phyloP scores from a whole-genome alignment of 2,329 filamentous ascomycete species.

The Fusarium sterilihyphosum region DNA sequence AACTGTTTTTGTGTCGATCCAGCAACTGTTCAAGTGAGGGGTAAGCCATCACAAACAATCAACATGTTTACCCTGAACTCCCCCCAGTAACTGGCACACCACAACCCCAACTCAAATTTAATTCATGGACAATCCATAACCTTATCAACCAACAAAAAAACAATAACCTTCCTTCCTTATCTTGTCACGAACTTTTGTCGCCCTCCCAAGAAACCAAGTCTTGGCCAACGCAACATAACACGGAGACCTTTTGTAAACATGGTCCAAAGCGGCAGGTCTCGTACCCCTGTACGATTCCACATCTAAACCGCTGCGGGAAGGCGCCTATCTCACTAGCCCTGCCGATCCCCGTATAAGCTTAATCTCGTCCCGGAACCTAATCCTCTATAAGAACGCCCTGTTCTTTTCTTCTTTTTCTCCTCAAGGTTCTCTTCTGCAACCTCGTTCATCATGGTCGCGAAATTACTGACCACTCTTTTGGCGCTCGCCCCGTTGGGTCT shows the following conservation, averaged over 20 bases:
- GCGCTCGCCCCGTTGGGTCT: slow-evolving; percentile 28
- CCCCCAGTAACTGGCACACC: not conserved
- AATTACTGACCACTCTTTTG: slow-evolving; percentile 28
- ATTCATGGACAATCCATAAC: no score
- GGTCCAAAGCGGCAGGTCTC: slow-evolving; percentile 31
- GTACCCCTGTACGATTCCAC: not conserved
- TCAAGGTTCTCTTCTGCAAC: not conserved
- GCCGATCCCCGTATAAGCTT: slow-evolving; percentile 32
- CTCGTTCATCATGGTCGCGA: slow-evolving; percentile 15
- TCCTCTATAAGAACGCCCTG: not conserved
- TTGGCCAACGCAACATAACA: slow-evolving; percentile 35
- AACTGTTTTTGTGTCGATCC: not conserved
- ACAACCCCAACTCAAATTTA: rapidly evolving
- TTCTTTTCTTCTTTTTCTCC: not conserved
- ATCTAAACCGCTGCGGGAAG: slow-evolving; percentile 35
- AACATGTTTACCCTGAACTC: rapidly evolving
- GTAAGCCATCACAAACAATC: not conserved
- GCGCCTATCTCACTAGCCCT: slow-evolving; percentile 2
- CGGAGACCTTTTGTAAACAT: slow-evolving; percentile 26
- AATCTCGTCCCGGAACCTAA: not conserved
- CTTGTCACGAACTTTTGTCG: slow-evolving; percentile 27
- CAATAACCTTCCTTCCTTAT: not conserved
- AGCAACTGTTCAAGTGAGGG: not conserved
- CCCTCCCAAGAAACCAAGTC: slow-evolving; percentile 5
- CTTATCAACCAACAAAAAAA: not conserved